A percentile compares a stretch with the other conserved stretches of the same genome.
Evolutionary conservation across 306 rosid genomes (phyloP).

Genomic region (Cicer cuneatum): DNA sequence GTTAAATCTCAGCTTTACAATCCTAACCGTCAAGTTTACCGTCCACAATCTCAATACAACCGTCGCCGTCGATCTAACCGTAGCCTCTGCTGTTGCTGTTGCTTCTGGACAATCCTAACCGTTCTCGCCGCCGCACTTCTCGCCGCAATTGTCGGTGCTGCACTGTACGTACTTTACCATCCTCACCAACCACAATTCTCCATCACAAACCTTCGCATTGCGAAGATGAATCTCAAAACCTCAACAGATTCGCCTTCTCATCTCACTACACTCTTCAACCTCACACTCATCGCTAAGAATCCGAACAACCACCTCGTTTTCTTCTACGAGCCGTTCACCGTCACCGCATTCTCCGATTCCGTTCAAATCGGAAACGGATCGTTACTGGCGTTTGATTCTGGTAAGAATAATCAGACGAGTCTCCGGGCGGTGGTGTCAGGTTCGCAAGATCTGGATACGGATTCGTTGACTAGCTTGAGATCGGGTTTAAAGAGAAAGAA

Average conservation of each 20-base stretch:
- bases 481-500: slow-evolving; percentile 75
- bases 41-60: slow-evolving; percentile 65
- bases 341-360: slow-evolving; percentile 50
- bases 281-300: slow-evolving; percentile 75
- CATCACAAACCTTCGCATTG: slow-evolving; percentile 78
- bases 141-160: slow-evolving; percentile 76
- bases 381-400: slow-evolving; percentile 62
- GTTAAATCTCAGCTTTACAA: slow-evolving; percentile 60
- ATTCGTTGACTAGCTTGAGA: slow-evolving; percentile 65
- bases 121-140: slow-evolving; percentile 62
- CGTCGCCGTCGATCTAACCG: slow-evolving; percentile 72
- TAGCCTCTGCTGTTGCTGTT: slow-evolving; percentile 84
- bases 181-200: slow-evolving; percentile 94
- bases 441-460: slow-evolving; percentile 72
- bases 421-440: slow-evolving; percentile 58
- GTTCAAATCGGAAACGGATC: slow-evolving; percentile 78
- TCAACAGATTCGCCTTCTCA: slow-evolving; percentile 73
- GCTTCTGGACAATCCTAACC: slow-evolving; percentile 83
- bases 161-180: slow-evolving; percentile 80
- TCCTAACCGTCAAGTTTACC: slow-evolving; percentile 69
- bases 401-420: slow-evolving; percentile 72
- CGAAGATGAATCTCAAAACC: slow-evolving; percentile 75
- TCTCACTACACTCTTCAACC: slow-evolving; percentile 69
- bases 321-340: slow-evolving; percentile 69
- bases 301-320: slow-evolving; percentile 82